phyloP scores from a whole-genome alignment of 2,329 filamentous ascomycete genomes.

The Xylogone sp. region DNA sequence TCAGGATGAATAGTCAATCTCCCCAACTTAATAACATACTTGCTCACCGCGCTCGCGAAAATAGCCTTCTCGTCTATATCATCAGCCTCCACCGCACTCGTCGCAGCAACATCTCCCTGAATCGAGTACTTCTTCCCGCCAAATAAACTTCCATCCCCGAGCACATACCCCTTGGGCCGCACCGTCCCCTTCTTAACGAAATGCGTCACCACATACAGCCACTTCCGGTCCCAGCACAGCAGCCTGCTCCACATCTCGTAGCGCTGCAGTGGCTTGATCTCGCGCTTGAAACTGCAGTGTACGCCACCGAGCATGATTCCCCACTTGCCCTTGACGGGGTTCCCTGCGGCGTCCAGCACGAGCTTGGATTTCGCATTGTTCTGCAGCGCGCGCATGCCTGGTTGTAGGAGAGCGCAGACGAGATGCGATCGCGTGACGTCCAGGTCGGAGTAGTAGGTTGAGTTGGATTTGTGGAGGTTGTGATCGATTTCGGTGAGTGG shows the following conservation, averaged over 20 bases:
- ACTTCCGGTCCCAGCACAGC: constrained; percentile 75
- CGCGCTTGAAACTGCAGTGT: constrained; percentile 67
- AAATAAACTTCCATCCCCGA: constrained; percentile 36
- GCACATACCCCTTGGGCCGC: constrained; percentile 43
- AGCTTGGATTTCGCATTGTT: constrained; percentile 45
- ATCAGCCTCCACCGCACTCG: constrained; percentile 26
- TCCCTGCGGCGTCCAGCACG: constrained; percentile 37
- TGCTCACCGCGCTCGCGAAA: constrained; percentile 68
- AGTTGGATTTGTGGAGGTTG: constrained; percentile 70
- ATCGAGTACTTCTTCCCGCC: constrained; percentile 33
- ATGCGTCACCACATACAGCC: constrained; percentile 73
- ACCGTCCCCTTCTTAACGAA: constrained; percentile 63
- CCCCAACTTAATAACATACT: constrained; percentile 80
- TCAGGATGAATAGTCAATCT: constrained; percentile 82
- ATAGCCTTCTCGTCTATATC: constrained; percentile 58
- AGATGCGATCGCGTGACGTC: constrained; percentile 76
- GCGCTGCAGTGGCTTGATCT: constrained; percentile 64
- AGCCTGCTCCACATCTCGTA: constrained; percentile 74
- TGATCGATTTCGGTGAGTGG: constrained; percentile 65
- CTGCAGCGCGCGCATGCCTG: constrained; percentile 50
- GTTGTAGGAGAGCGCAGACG: constrained; percentile 63
- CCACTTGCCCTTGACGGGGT: constrained; percentile 49
- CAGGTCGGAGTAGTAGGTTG: constrained; percentile 67
- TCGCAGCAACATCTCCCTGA: constrained; percentile 31
- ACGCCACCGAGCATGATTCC: constrained; percentile 69